Conservation (phyloP, 2,329 filamentous ascomycete species). For the Penicillium freii region DNA sequence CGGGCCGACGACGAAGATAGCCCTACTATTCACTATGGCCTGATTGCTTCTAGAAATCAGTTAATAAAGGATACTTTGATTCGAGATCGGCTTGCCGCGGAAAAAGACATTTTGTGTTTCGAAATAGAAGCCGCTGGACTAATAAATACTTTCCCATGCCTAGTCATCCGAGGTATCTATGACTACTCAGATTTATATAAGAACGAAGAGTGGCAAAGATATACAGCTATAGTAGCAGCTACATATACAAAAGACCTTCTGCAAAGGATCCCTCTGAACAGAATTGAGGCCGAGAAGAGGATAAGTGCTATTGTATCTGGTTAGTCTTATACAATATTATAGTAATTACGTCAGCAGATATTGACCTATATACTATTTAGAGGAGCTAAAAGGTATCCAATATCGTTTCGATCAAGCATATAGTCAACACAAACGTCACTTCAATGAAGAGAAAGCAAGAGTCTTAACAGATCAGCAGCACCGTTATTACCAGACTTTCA, state of each 20-base stretch:
- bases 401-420: no score
- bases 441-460: no score
- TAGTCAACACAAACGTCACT: no score
- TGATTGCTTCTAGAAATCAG: neutral
- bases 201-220: neutral
- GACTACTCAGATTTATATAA: slow-evolving; percentile 3
- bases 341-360: no score
- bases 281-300: neutral
- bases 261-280: neutral
- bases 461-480: slow-evolving; percentile 6
- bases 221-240: neutral
- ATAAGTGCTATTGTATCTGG: neutral
- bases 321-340: no score
- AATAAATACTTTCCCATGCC: neutral
- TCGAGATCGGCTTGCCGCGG: neutral
- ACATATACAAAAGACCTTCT: neutral
- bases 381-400: no score
- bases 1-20: neutral
- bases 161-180: neutral
- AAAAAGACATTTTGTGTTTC: neutral
- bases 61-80: neutral
- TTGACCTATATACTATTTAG: no score
- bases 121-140: slow-evolving; percentile 1
- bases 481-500: slow-evolving; percentile 28
- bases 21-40: neutral